Percentiles rank a stretch among this genome's conserved stretches.
These are phyloP conservation scores for Pseudohalonectria lignicola DNA, from an alignment of 2,329 filamentous ascomycete genomes.

Conservation along the genomic window DNA sequence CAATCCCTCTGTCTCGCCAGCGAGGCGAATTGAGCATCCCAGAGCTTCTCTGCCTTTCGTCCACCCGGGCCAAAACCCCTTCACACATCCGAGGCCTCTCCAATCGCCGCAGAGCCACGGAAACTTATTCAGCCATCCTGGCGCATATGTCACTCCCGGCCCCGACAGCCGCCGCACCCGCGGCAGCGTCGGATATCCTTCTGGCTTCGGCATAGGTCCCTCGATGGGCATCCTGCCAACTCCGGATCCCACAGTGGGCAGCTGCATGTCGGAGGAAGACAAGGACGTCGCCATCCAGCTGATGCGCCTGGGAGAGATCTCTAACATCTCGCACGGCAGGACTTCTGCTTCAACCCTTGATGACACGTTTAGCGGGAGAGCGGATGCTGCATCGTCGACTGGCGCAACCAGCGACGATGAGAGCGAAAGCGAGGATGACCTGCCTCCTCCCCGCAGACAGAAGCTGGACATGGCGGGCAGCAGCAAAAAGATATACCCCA, in stretches of 20 bases:
- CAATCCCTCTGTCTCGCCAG: slow-evolving; percentile 92
- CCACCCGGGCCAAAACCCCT: slow-evolving; percentile 66
- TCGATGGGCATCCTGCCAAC: slow-evolving; percentile 64
- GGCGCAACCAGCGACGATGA: slow-evolving; percentile 74
- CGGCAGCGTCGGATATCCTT: slow-evolving; percentile 46
- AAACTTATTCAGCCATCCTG: slow-evolving; percentile 40
- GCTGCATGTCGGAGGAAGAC: slow-evolving; percentile 91
- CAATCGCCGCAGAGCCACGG: slow-evolving; percentile 74
- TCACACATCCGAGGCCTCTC: slow-evolving; percentile 64
- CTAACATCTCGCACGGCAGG: slow-evolving; percentile 84
- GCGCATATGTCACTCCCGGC: slow-evolving; percentile 51
- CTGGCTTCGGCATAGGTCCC: slow-evolving; percentile 21
- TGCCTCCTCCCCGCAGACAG: slow-evolving; percentile 46
- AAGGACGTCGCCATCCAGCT: slow-evolving; percentile 92
- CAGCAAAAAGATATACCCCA: slow-evolving; percentile 36
- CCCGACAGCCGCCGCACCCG: slow-evolving; percentile 55
- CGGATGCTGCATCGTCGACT: slow-evolving; percentile 74
- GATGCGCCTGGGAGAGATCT: slow-evolving; percentile 90
- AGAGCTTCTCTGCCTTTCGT: slow-evolving; percentile 66
- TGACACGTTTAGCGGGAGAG: slow-evolving; percentile 83
- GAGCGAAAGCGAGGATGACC: slow-evolving; percentile 53
- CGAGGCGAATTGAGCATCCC: slow-evolving; percentile 66
- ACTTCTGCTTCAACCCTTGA: slow-evolving; percentile 90
- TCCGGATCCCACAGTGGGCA: slow-evolving; percentile 92
- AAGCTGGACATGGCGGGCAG: slow-evolving; percentile 35